Evolutionary conservation across 176 grass and related monocot genomes (phyloP).

Genomic region (Eremochloa ophiuroides): DNA sequence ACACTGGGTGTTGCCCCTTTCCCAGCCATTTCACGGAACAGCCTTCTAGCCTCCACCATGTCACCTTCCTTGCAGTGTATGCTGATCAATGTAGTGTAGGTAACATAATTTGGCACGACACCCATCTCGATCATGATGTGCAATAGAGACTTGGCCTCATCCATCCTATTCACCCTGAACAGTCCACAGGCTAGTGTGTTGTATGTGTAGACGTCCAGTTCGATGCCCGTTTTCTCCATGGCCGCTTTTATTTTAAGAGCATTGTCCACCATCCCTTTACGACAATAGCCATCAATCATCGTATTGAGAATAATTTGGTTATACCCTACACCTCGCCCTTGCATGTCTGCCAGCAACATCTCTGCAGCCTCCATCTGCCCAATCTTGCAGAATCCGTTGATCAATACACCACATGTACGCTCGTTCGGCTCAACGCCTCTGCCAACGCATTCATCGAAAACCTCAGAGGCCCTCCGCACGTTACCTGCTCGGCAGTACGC

Average conservation of each 20-base stretch:
- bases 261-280: conserved; percentile 49
- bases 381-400: conserved; percentile 91
- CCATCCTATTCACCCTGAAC: conserved; percentile 44
- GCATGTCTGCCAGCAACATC: conserved; percentile 70
- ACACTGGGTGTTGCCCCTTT: conserved; percentile 43
- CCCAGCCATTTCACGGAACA: conserved; percentile 65
- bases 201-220: conserved; percentile 71
- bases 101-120: conserved; percentile 44
- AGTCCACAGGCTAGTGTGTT: conserved; percentile 67
- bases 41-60: conserved; percentile 74
- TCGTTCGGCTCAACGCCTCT: conserved; percentile 57
- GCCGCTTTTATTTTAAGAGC: conserved; percentile 52
- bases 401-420: conserved; percentile 51
- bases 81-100: conserved; percentile 67
- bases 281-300: conserved; percentile 76
- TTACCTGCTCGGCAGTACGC: conserved; percentile 60
- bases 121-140: conserved; percentile 71
- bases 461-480: conserved; percentile 55
- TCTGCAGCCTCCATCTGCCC: conserved; percentile 69
- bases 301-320: conserved; percentile 84
- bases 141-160: conserved; percentile 68
- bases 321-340: conserved; percentile 40
- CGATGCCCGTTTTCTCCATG: conserved; percentile 68
- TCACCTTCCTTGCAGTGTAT: conserved; percentile 83
- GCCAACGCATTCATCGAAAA: conserved; percentile 70